These are phyloP conservation scores for Plasmodium vivax DNA, from an alignment of 169 alveolate genomes.

Conservation along the genomic window DNA sequence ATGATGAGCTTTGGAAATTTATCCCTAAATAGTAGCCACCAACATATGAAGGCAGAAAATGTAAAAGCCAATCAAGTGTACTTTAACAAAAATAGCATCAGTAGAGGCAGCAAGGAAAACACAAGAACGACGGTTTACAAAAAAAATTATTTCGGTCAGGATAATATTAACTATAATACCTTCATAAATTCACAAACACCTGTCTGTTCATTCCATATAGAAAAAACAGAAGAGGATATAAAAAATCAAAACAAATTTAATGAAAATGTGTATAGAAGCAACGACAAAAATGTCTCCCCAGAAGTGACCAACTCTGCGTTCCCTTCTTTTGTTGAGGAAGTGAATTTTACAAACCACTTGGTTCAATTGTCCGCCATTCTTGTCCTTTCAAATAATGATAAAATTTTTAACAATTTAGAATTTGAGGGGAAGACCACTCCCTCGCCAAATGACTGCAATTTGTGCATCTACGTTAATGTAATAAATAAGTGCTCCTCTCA, in stretches of 20 bases:
- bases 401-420: constrained; percentile 55
- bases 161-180: constrained; percentile 60
- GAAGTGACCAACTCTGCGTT: not conserved
- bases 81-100: not conserved
- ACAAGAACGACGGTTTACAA: constrained; percentile 11
- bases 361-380: constrained; percentile 62
- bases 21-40: not conserved
- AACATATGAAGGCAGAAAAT: constrained; percentile 29
- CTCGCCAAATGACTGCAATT: constrained; percentile 42
- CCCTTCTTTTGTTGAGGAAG: constrained; percentile 59
- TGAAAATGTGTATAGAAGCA: not conserved
- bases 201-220: constrained; percentile 67
- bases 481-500: constrained; percentile 40
- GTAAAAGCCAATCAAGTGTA: not conserved
- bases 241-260: constrained; percentile 21
- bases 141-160: constrained; percentile 55
- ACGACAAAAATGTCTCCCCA: not conserved
- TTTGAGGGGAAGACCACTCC: constrained; percentile 71
- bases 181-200: constrained; percentile 54
- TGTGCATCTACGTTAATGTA: constrained; percentile 55
- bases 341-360: constrained; percentile 29
- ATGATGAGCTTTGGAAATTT: constrained; percentile 12
- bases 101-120: constrained; percentile 17
- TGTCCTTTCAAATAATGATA: constrained; percentile 30
- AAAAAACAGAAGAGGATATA: constrained; percentile 69